Evolutionary conservation across 192 early-diverging fungal genomes (phyloP).

Genomic region (Backusella tuberculispora): DNA sequence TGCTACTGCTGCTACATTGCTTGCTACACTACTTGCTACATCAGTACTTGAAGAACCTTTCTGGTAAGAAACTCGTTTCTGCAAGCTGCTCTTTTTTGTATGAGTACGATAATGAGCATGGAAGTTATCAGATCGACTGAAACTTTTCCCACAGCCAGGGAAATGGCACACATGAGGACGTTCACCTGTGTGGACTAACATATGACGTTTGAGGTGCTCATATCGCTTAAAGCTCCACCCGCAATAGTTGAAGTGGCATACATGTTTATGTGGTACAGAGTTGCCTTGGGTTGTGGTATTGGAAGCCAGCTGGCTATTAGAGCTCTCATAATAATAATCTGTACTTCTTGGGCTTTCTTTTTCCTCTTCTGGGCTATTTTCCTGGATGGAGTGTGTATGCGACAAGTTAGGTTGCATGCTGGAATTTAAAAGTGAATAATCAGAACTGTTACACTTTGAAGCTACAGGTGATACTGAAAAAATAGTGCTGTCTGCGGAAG

Average conservation of each 20-base stretch:
- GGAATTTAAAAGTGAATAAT: not conserved
- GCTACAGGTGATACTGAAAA: not conserved
- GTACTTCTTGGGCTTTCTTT: not conserved
- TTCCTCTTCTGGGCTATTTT: not conserved
- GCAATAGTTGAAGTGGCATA: conserved; percentile 49
- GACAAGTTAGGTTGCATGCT: not conserved
- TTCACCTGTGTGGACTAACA: conserved; percentile 78
- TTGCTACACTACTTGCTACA: not conserved
- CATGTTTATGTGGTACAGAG: conserved; percentile 39
- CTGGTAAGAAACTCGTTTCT: conserved; percentile 31
- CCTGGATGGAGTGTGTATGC: not conserved
- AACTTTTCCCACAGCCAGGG: conserved; percentile 77
- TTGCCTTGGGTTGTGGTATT: not conserved
- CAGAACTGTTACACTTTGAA: not conserved
- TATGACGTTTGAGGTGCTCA: conserved; percentile 81
- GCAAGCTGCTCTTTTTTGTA: conserved; percentile 57
- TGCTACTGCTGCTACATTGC: not conserved
- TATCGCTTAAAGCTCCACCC: conserved; percentile 76
- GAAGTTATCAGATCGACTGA: conserved; percentile 81
- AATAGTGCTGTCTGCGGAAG: not conserved
- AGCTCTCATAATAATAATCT: not conserved
- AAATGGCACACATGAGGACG: conserved; percentile 69
- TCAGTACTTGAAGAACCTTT: not conserved
- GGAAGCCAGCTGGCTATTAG: not conserved
- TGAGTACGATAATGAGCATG: conserved; percentile 79